Conservation (phyloP, 768 basidiomycete species). For the Boletus rubroflammeus region DNA sequence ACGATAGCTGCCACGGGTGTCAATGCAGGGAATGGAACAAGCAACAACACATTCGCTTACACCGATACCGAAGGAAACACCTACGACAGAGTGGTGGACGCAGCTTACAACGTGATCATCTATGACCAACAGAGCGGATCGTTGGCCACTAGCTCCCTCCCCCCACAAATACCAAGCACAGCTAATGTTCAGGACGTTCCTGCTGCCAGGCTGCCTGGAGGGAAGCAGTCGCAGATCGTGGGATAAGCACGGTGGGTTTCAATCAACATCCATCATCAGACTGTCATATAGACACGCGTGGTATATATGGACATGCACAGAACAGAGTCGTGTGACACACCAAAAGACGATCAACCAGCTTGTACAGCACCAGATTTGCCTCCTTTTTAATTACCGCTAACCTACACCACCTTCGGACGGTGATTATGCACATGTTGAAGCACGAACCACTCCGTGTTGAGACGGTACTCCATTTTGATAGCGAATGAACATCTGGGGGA, state of each 20-base stretch:
- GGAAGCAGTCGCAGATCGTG: conserved; percentile 9
- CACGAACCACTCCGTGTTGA: conserved; percentile 38
- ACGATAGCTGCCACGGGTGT: conserved; percentile 36
- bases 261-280: neutral
- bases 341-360: neutral
- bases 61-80: conserved; percentile 58
- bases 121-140: conserved; percentile 55
- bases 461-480: conserved; percentile 25
- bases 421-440: conserved; percentile 39
- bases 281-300: conserved; percentile 3
- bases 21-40: conserved; percentile 66
- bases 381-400: conserved; percentile 6
- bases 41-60: conserved; percentile 64
- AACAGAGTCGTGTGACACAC: neutral
- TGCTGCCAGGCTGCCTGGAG: conserved; percentile 37
- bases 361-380: neutral
- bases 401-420: conserved; percentile 12
- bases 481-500: conserved; percentile 19
- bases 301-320: conserved; percentile 10
- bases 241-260: neutral
- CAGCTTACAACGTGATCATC: conserved; percentile 58
- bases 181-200: neutral
- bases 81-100: conserved; percentile 56
- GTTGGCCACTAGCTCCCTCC: conserved; percentile 28
- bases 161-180: conserved; percentile 6